A percentile compares a stretch with the other conserved stretches of the same genome.
Evolutionary conservation across 2,329 filamentous ascomycete genomes (phyloP).

Genomic region (Dissoconium aciculare): DNA sequence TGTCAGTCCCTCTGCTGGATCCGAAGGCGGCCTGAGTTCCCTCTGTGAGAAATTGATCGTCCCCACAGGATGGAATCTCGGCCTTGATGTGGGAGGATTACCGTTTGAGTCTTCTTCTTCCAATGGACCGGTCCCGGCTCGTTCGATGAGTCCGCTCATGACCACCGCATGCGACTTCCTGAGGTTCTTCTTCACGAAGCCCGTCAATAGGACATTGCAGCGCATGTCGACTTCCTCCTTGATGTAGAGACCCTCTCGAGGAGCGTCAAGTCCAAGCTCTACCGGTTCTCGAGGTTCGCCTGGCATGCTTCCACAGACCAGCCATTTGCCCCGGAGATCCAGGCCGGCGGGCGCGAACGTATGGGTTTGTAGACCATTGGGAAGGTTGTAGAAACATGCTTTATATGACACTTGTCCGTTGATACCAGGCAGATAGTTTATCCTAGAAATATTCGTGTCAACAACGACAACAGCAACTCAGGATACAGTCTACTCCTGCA

Average conservation of each 20-base stretch:
- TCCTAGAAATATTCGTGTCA: too few relatives aligned
- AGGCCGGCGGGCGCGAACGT: slow-evolving; percentile 70
- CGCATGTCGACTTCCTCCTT: slow-evolving; percentile 75
- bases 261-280: slow-evolving; percentile 48
- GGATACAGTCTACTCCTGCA: not conserved
- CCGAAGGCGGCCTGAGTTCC: slow-evolving; percentile 2
- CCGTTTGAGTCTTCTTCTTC: too few relatives aligned
- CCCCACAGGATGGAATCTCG: not conserved
- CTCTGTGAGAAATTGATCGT: slow-evolving; percentile 5
- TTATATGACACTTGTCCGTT: slow-evolving; percentile 61
- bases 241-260: slow-evolving; percentile 57
- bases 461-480: too few relatives aligned
- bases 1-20: slow-evolving; percentile 3
- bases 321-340: slow-evolving; percentile 70
- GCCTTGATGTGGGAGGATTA: too few relatives aligned
- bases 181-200: slow-evolving; percentile 70
- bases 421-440: slow-evolving; percentile 57
- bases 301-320: slow-evolving; percentile 58
- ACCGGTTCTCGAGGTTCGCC: slow-evolving; percentile 51
- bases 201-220: slow-evolving; percentile 61
- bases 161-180: slow-evolving; percentile 59
- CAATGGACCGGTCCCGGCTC: too few relatives aligned
- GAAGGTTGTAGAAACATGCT: slow-evolving; percentile 62
- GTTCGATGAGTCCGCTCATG: slow-evolving; percentile 37
- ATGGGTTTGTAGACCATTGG: slow-evolving; percentile 63